Evolutionary conservation across 2,329 filamentous ascomycete genomes (phyloP), one percentile per base, ranked within the genome.

Genomic region (Chaetomiaceae sp.): DNA sequence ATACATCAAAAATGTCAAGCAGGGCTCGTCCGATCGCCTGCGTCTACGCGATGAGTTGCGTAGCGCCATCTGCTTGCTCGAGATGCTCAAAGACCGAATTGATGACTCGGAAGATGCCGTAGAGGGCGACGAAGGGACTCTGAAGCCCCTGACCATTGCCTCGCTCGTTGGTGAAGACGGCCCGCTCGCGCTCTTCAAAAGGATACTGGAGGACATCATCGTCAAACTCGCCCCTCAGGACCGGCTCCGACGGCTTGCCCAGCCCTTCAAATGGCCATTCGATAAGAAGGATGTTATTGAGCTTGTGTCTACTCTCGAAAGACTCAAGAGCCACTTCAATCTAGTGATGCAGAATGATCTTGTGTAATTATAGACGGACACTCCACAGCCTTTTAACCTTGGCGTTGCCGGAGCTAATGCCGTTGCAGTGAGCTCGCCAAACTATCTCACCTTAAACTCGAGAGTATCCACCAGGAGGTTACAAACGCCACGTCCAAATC

Each of bases 1-100:
- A n/a, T 37, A 47, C 44, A 29, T 47, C 32, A 47, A 47, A 23
- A 23, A 47, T 2, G 32, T 37, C 8, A 37, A 47, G 10, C 32
- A 47, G 5, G 32, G 32, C 23, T 36, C 44, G 14, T 14, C 44
- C 8, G 32, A 47, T 13, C 21, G 33, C 21, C 14, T 47, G 3
- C 44, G 44, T 23, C 44, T 47, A 3, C 44, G 44, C n/a, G 32
- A 47, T 37, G 44, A 47, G 23, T 29, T 47, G 18, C 44, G 32
- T n/a, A 47, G 44, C 13, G 29, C 44, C 8, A 47, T 33, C 44
- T 47, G 44, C 32, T 33, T 47, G 14, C 21, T 47, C 4, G 44
- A 47, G 32, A 47, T 47, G 44, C 44, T 47, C 44, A 47, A 36
- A 4, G 44, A 47, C 33, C 33, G 32, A n/a, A 7, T 47, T 1